These are phyloP conservation scores for Silene coronaria DNA, from an alignment of 179 eudicot genomes.

Conservation along the genomic window DNA sequence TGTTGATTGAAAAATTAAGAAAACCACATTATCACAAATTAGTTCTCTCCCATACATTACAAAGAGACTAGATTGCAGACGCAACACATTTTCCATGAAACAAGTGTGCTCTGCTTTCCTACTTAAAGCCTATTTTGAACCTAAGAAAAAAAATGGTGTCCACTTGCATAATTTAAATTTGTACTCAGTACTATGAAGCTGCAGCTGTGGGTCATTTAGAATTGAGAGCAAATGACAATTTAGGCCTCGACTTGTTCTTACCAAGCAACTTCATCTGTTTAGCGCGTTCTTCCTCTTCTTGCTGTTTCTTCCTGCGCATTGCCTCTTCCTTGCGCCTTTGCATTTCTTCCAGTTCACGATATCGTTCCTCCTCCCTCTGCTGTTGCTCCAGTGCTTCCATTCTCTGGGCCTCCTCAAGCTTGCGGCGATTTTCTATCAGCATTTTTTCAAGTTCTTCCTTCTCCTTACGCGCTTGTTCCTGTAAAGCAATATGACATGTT, in stretches of 20 bases:
- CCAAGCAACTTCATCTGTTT: constrained; percentile 78
- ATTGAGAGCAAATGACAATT: constrained; percentile 74
- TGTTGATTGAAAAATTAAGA: background rate
- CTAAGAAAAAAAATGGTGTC: background rate
- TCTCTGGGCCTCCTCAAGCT: constrained; percentile 77
- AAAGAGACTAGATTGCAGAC: background rate
- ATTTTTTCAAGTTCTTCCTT: constrained; percentile 69
- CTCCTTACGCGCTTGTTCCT: constrained; percentile 77
- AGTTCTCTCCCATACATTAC: constrained; percentile 8
- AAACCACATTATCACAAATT: background rate
- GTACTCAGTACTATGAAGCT: background rate
- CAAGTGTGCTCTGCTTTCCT: constrained; percentile 6
- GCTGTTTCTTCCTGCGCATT: constrained; percentile 69
- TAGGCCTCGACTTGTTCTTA: constrained; percentile 90
- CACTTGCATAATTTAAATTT: constrained; percentile 4
- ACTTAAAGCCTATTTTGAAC: background rate
- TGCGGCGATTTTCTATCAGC: constrained; percentile 70
- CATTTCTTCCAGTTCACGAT: constrained; percentile 74
- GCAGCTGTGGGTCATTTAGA: constrained; percentile 38
- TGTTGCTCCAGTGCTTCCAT: constrained; percentile 78
- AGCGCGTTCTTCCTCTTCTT: constrained; percentile 81
- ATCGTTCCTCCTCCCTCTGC: constrained; percentile 76
- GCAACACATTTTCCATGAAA: background rate
- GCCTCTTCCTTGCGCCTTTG: constrained; percentile 91
- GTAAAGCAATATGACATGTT: background rate